Evolutionary conservation across 331 rosid genomes (phyloP), one percentile per base, ranked within the genome.

Genomic region (Saraca asoca): DNA sequence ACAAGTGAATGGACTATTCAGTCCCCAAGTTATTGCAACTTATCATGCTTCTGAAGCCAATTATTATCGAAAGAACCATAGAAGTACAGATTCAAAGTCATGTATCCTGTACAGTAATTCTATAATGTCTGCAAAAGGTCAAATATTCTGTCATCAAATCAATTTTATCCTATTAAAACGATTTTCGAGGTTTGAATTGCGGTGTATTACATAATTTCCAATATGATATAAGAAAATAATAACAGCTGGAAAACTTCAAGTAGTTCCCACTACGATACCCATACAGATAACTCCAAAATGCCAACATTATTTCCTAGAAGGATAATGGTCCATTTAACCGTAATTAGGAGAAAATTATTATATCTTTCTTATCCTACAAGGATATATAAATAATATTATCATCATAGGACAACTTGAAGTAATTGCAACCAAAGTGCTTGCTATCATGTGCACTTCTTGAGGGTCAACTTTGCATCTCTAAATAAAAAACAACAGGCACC

Each of bases 251-350:
- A 52, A 31, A 70, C 69, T 45, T 55, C 31, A 48, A 66, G 80
- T 75, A 60, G 63, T 64, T 73, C 80, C 79, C 70, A 29, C 16
- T 24, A 70, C 66, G 76, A 72, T 77, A 72, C 53, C 29, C n/a
- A 63, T 29, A 68, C 60, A 70, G 79, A 83, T 73, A 72, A 60
- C 73, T 69, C 79, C 72, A 74, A 69, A 54, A 37, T 34, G 53
- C 71, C 82, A 76, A 62, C 65, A 72, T 63, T 39, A 39, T 24
- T 12, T n/a, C 68, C 41, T 11, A 55, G 79, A 59, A 29, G 68
- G 64, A 77, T 43, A 33, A 51, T 50, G 59, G 72, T 67, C 56
- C 75, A 66, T 58, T 54, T 62, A 74, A 45, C 52, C 46, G 34
- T 45, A 62, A 53, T 16, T 20, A 54, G 18, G 18, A 9, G 13